Evolutionary conservation across 2,329 filamentous ascomycete genomes (phyloP), one percentile per base, ranked within the genome.

Genomic region (Davidsoniella neocaledoniae): DNA sequence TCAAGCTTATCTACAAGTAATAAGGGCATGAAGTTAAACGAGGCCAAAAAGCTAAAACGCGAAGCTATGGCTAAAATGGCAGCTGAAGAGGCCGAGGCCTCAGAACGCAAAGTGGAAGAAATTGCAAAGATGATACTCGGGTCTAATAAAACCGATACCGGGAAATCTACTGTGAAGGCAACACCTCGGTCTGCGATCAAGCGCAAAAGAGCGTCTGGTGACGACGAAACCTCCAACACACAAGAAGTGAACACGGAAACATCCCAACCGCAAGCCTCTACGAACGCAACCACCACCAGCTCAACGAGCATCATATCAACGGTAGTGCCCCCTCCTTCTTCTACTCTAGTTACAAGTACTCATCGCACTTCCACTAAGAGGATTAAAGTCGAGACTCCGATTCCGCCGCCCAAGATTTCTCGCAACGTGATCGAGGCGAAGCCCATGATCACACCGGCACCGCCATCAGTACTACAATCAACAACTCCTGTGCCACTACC

Each of bases 21-120:
- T 61, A 73, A 81, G 47, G 82, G 83, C 7, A 83, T 86, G 77
- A 81, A 83, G 58, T 68, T 86, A 21, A 86, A 86, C 59, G 81
- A 85, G 57, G 79, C 83, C 2, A 86, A 85, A 63, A 84, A 83
- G 60, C 65, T 81, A 9, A 85, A 85, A 64, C 69, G 77, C 49
- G 78, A 84, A 61, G 74, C 76, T 5, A 64, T 79, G 55, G 76
- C 74, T 10, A 76, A 76, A 55, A 67, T 72, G 56, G 77, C 77
- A 1, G 76, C 74, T 1, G 74, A 79, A 54, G 77, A 80, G 58
- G 77, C 76, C 14, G 73, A 76, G 58, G 71, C 74, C 56, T 73
- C 73, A 7, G 71, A 69, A 14, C 66, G 70, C 14, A 74, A 73
- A 58, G 69, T 75, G 65, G 63, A 64, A 7, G 67, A 71, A 56